Evolutionary conservation across 495 filamentous ascomycete genomes (phyloP).

Genomic region (Aspergillus diversus): DNA sequence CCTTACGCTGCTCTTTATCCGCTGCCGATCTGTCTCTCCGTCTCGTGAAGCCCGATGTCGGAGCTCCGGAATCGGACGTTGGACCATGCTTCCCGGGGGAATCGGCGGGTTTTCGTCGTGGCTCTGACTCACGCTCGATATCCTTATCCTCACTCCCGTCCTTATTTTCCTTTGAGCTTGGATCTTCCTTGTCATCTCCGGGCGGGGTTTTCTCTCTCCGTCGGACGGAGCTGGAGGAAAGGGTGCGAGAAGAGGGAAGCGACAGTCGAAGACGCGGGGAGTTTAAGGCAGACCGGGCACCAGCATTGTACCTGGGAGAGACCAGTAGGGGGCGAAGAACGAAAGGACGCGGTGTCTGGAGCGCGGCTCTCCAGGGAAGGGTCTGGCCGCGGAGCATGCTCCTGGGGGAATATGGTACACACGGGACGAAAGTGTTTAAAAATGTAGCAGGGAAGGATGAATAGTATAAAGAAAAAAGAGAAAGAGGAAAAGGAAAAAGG

Average conservation of each 20-base stretch:
- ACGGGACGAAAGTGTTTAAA: background rate
- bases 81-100: slow-evolving; percentile 31
- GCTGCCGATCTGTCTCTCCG: slow-evolving; percentile 43
- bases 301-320: slow-evolving; percentile 46
- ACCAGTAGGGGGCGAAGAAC: slow-evolving; percentile 37
- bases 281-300: slow-evolving; percentile 36
- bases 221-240: slow-evolving; percentile 46
- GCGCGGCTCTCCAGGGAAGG: slow-evolving; percentile 59
- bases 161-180: slow-evolving; percentile 37
- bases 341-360: slow-evolving; percentile 49
- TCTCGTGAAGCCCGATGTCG: slow-evolving; percentile 37
- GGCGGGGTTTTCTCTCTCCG: slow-evolving; percentile 50
- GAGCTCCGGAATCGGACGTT: slow-evolving; percentile 29
- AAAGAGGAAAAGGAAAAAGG: slow-evolving; percentile 5
- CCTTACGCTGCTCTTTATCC: slow-evolving; percentile 44
- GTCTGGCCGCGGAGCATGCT: slow-evolving; percentile 60
- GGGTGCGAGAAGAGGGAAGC: slow-evolving; percentile 40
- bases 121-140: slow-evolving; percentile 31
- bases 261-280: slow-evolving; percentile 33
- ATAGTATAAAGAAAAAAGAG: slow-evolving; percentile 17
- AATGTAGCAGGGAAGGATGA: background rate
- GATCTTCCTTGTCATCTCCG: slow-evolving; percentile 42
- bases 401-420: slow-evolving; percentile 20
- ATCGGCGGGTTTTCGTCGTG: slow-evolving; percentile 43
- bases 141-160: slow-evolving; percentile 40